A percentile compares a stretch with the other conserved stretches of the same genome.
phyloP scores from a whole-genome alignment of 2,329 filamentous ascomycete genomes.

The Parascedosporium putredinis region DNA sequence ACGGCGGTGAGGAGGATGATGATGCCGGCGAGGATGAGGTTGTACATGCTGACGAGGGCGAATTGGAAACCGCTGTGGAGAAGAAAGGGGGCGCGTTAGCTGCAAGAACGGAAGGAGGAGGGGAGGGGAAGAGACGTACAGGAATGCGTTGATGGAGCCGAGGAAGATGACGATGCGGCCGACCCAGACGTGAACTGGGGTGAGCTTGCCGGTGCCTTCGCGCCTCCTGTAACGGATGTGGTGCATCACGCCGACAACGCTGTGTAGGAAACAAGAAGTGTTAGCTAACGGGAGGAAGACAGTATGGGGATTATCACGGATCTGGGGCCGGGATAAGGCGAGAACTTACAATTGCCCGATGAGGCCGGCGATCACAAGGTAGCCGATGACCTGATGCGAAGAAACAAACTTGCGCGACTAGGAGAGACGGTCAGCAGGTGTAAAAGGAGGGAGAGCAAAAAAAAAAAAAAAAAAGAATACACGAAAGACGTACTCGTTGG shows the following conservation, averaged over 20 bases:
- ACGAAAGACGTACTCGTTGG: constrained; percentile 38
- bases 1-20: constrained; percentile 33
- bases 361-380: constrained; percentile 40
- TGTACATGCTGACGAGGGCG: constrained; percentile 36
- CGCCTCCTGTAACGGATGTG: constrained; percentile 43
- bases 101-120: neutral
- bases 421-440: constrained; percentile 7
- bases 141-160: constrained; percentile 45
- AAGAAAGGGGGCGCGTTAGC: neutral
- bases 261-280: too few relatives aligned
- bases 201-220: constrained; percentile 35
- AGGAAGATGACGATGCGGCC: constrained; percentile 42
- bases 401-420: constrained; percentile 42
- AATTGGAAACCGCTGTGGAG: constrained; percentile 44
- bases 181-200: constrained; percentile 45
- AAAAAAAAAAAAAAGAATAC: neutral
- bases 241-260: constrained; percentile 41
- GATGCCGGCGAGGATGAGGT: constrained; percentile 36
- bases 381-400: constrained; percentile 48
- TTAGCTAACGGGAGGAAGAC: too few relatives aligned
- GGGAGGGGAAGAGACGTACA: constrained; percentile 28
- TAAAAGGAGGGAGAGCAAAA: too few relatives aligned
- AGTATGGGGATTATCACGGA: neutral
- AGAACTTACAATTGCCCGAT: constrained; percentile 33
- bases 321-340: neutral